Conservation (phyloP, 2,329 filamentous ascomycete species). For the Mycosphaerelloides madeirae region DNA sequence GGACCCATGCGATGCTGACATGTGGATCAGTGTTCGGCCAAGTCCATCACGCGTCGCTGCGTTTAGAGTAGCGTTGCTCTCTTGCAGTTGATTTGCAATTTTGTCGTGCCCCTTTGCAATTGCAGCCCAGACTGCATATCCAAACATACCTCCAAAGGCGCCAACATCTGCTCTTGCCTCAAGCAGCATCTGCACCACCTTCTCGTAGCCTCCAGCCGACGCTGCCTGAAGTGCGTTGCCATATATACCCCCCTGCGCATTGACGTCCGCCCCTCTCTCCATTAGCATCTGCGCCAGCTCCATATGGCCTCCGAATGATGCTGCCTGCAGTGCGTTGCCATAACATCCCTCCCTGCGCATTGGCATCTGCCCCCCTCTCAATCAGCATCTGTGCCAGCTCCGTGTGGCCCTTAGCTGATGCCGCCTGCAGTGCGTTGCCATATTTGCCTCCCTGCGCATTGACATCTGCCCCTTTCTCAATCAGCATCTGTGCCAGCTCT, state of each 20-base stretch:
- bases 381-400: constrained; percentile 16
- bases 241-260: too few relatives aligned
- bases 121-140: too few relatives aligned
- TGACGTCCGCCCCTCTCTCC: constrained; percentile 12
- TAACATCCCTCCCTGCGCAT: constrained; percentile 5
- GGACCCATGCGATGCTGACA: too few relatives aligned
- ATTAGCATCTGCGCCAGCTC: constrained; percentile 13
- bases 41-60: too few relatives aligned
- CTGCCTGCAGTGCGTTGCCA: constrained; percentile 13
- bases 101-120: too few relatives aligned
- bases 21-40: too few relatives aligned
- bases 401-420: constrained; percentile 5
- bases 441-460: constrained; percentile 6
- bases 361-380: constrained; percentile 14
- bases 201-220: too few relatives aligned
- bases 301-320: constrained; percentile 1
- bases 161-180: too few relatives aligned
- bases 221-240: neutral
- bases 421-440: constrained; percentile 1
- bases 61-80: too few relatives aligned
- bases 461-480: constrained; percentile 10
- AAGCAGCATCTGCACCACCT: too few relatives aligned
- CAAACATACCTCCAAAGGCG: too few relatives aligned
- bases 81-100: too few relatives aligned
- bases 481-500: neutral